These are phyloP conservation scores for Saccharum spontaneum DNA, from an alignment of 176 grass and related monocot species.

Conservation along the genomic window DNA sequence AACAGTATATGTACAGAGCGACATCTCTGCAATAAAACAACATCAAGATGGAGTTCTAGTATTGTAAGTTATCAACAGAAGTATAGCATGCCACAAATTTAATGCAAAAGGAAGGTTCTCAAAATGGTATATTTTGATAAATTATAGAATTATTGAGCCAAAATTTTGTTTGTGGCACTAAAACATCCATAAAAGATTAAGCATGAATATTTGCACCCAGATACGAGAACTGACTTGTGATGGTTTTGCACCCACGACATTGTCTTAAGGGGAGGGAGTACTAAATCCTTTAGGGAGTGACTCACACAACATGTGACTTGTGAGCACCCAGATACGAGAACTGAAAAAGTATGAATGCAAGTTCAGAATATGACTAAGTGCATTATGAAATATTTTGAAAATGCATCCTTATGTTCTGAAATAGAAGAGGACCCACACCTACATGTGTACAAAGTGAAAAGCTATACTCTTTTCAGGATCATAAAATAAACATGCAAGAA, in stretches of 20 bases:
- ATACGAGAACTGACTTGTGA: no score
- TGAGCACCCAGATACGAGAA: background rate
- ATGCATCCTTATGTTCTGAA: background rate
- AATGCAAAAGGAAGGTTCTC: background rate
- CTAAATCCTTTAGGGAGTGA: background rate
- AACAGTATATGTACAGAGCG: background rate
- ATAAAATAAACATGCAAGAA: background rate
- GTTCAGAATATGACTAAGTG: constrained; percentile 1
- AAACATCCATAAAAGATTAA: constrained; percentile 11
- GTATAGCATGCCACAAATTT: background rate
- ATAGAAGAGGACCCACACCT: background rate
- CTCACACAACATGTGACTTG: background rate
- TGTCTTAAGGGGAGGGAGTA: background rate
- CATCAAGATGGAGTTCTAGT: background rate
- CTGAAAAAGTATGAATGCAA: background rate
- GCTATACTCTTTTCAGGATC: background rate
- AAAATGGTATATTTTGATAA: background rate
- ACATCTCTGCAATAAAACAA: background rate
- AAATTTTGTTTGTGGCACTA: background rate
- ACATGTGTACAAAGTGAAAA: background rate
- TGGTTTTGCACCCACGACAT: background rate
- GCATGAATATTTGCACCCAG: background rate
- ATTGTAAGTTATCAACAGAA: background rate
- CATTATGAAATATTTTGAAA: constrained; percentile 1
- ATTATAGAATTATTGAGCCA: background rate